phyloP scores from a whole-genome alignment of 805 yeast genomes.

The Komagataella phaffii region DNA sequence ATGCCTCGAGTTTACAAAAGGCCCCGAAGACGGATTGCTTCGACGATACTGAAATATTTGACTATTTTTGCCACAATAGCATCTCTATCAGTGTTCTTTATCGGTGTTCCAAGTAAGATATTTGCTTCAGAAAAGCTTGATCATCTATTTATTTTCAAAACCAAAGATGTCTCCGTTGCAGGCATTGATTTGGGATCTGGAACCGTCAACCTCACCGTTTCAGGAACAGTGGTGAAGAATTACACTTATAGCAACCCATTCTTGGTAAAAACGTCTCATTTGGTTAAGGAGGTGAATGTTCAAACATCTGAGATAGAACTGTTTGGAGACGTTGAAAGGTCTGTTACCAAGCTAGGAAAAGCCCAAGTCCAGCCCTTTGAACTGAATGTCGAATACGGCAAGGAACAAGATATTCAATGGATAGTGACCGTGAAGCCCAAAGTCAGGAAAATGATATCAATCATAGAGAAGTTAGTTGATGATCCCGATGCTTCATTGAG shows the following conservation, averaged over 20 bases:
- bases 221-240: not conserved
- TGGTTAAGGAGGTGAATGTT: not conserved
- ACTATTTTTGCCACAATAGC: not conserved
- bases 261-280: not conserved
- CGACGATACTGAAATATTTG: not conserved
- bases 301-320: constrained; percentile 3
- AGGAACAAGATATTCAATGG: constrained; percentile 13
- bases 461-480: not conserved
- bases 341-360: constrained; percentile 15
- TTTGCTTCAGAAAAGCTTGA: not conserved
- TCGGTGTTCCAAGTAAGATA: not conserved
- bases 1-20: not conserved
- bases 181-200: not conserved
- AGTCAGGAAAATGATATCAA: constrained; percentile 15
- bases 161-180: not conserved
- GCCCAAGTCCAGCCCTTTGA: constrained; percentile 19
- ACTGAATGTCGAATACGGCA: constrained; percentile 16
- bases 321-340: constrained; percentile 6
- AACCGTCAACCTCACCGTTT: not conserved
- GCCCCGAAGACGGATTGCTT: not conserved
- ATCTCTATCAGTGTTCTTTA: not conserved
- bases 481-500: constrained; percentile 18
- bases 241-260: not conserved
- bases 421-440: constrained; percentile 19
- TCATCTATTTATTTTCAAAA: not conserved